A percentile compares a stretch with the other conserved stretches of the same genome.
Conservation (phyloP, 169 alveolate genomes). For the Plasmodium falciparum region DNA sequence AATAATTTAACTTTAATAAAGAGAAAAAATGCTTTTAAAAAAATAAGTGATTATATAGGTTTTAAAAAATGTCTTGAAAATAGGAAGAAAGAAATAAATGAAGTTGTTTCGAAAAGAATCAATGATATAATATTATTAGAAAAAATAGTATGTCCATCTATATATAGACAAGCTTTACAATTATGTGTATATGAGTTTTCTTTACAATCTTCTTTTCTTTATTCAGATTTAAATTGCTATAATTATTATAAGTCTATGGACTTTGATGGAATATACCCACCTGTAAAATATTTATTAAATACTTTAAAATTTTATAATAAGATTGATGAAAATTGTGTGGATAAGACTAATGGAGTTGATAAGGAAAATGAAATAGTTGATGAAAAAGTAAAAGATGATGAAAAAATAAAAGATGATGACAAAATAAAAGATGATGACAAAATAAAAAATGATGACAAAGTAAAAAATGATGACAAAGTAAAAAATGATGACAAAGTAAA, state of each 20-base stretch:
- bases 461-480: too few relatives aligned
- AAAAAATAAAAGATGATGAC: too few relatives aligned
- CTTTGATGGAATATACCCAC: constrained; percentile 28
- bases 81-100: constrained; percentile 38
- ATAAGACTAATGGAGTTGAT: not conserved
- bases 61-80: constrained; percentile 40
- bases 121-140: constrained; percentile 33
- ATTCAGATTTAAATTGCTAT: constrained; percentile 32
- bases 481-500: too few relatives aligned
- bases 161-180: constrained; percentile 44
- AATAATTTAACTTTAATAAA: constrained; percentile 15
- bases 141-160: constrained; percentile 34
- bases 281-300: constrained; percentile 27
- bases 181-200: constrained; percentile 61
- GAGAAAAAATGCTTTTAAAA: constrained; percentile 45
- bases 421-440: too few relatives aligned
- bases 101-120: constrained; percentile 24
- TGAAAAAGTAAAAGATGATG: too few relatives aligned
- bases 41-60: constrained; percentile 24
- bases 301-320: constrained; percentile 41
- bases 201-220: constrained; percentile 29
- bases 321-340: not conserved
- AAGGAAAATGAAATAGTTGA: not conserved
- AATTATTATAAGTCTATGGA: constrained; percentile 38
- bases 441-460: too few relatives aligned